Evolutionary conservation across 176 grass and related monocot species (phyloP).

Genomic region (Lolium perenne): DNA sequence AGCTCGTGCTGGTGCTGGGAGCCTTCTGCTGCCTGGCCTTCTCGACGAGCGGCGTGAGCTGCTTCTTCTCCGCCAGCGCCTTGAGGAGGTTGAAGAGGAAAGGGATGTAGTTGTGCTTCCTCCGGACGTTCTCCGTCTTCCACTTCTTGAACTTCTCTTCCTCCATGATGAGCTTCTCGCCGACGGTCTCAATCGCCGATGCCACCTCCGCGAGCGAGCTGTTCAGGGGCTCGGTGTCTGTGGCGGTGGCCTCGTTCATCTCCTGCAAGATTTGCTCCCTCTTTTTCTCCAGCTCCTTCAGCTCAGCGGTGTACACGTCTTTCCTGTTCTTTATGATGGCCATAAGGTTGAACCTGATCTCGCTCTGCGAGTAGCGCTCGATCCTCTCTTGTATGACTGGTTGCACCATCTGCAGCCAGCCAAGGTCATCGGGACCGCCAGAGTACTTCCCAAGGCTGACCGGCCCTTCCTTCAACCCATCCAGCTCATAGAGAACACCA

Average conservation of each 20-base stretch:
- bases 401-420: conserved; percentile 88
- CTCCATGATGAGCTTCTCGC: conserved; percentile 86
- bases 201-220: conserved; percentile 58
- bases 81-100: conserved; percentile 96
- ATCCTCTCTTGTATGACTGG: conserved; percentile 93
- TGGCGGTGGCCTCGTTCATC: conserved; percentile 1
- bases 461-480: conserved; percentile 90
- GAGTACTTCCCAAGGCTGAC: conserved; percentile 78
- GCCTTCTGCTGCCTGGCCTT: conserved; percentile 73
- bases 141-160: conserved; percentile 99
- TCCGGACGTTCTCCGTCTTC: conserved; percentile 86
- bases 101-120: conserved; percentile 99
- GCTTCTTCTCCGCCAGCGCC: conserved; percentile 90
- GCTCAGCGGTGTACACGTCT: conserved; percentile 71
- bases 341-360: conserved; percentile 97
- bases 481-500: conserved; percentile 87
- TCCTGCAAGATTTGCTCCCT: conserved; percentile 79
- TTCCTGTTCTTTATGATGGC: conserved; percentile 93
- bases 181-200: conserved; percentile 58
- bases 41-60: conserved; percentile 79
- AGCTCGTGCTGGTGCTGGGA: conserved; percentile 43
- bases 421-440: conserved; percentile 60
- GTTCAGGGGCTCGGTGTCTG: conserved; percentile 43
- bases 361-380: conserved; percentile 80
- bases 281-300: conserved; percentile 79